Percentiles rank a stretch among this genome's conserved stretches.
Conservation (phyloP, 352 stramenopile species). For the Pythium grandisporangium region DNA sequence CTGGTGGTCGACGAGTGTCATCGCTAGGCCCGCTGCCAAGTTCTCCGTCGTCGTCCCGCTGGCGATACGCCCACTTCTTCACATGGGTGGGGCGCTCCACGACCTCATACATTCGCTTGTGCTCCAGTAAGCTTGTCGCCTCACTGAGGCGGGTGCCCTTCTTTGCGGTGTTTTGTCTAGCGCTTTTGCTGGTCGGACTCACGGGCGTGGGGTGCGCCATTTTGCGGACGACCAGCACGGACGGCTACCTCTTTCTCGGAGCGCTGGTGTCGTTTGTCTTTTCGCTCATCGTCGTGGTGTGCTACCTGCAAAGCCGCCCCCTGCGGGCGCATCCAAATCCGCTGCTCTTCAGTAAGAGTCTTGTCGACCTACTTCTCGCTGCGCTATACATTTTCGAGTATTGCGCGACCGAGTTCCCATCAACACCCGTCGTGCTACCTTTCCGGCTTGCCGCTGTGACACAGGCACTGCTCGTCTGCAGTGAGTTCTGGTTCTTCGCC, state of each 20-base stretch:
- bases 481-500: constrained; percentile 86
- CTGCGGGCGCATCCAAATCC: constrained; percentile 71
- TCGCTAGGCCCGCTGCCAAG: neutral
- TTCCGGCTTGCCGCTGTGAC: constrained; percentile 58
- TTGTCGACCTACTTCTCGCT: constrained; percentile 66
- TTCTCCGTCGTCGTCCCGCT: too few relatives aligned
- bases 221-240: constrained; percentile 9
- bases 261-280: constrained; percentile 62
- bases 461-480: constrained; percentile 70
- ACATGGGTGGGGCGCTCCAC: too few relatives aligned
- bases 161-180: neutral
- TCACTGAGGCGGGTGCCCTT: constrained; percentile 1
- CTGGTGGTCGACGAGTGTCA: neutral
- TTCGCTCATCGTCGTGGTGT: constrained; percentile 63
- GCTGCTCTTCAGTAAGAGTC: constrained; percentile 83
- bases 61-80: too few relatives aligned
- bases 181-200: constrained; percentile 7
- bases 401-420: constrained; percentile 49
- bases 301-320: constrained; percentile 43
- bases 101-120: too few relatives aligned
- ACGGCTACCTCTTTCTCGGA: constrained; percentile 52
- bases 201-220: constrained; percentile 10
- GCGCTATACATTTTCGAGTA: constrained; percentile 74
- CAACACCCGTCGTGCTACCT: constrained; percentile 33
- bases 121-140: too few relatives aligned